Conservation (phyloP, 306 rosid species). For the Neltuma alba region DNA sequence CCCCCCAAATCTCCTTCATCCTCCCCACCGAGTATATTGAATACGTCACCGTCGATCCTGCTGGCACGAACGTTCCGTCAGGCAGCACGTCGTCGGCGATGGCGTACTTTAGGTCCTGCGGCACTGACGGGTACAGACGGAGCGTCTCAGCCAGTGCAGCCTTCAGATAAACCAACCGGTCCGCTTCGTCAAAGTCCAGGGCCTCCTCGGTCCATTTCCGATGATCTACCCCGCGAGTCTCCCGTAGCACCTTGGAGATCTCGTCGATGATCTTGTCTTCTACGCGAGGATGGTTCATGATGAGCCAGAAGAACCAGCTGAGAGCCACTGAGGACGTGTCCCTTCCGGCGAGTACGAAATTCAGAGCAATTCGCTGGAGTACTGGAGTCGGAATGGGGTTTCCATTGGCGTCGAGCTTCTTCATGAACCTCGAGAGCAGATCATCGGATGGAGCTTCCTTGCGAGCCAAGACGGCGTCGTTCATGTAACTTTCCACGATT, state of each 20-base stretch:
- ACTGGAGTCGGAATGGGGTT: constrained; percentile 44
- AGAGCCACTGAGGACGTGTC: constrained; percentile 97
- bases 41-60: constrained; percentile 94
- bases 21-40: constrained; percentile 89
- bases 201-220: constrained; percentile 72
- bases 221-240: constrained; percentile 60
- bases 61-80: constrained; percentile 78
- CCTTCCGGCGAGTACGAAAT: constrained; percentile 95
- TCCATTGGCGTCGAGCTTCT: constrained; percentile 67
- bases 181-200: constrained; percentile 77
- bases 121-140: constrained; percentile 88
- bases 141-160: constrained; percentile 86
- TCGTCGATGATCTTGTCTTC: constrained; percentile 70
- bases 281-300: constrained; percentile 64
- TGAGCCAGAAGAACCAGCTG: constrained; percentile 96
- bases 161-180: constrained; percentile 69
- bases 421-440: constrained; percentile 73
- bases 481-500: constrained; percentile 74
- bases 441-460: constrained; percentile 76
- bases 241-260: constrained; percentile 43
- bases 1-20: constrained; percentile 94
- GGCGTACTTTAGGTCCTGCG: constrained; percentile 79
- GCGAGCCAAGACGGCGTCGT: constrained; percentile 67
- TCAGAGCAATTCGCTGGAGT: constrained; percentile 76
- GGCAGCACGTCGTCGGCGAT: constrained; percentile 75